phyloP scores from a whole-genome alignment of 1,284 basidiomycete genomes.

The Pseudomicrostroma phylloplanum region DNA sequence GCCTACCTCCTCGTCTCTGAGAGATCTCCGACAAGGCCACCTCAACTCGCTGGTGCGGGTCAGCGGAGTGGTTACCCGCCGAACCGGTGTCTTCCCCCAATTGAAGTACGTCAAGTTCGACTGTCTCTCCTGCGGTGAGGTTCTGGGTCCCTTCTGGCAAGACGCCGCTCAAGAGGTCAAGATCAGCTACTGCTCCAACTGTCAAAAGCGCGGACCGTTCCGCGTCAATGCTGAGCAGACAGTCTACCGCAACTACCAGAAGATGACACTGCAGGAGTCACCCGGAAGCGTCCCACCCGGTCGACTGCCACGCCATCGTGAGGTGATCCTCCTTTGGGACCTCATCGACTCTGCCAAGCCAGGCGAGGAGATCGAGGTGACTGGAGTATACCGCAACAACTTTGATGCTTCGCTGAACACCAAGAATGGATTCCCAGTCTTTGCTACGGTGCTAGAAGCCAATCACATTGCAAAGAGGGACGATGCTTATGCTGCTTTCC shows the following conservation, averaged over 20 bases:
- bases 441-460: slow-evolving; percentile 94
- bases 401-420: slow-evolving; percentile 96
- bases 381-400: slow-evolving; percentile 96
- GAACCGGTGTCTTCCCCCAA: slow-evolving; percentile 95
- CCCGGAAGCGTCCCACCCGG: slow-evolving; percentile 97
- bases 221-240: slow-evolving; percentile 97
- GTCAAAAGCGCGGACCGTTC: slow-evolving; percentile 90
- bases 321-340: slow-evolving; percentile 95
- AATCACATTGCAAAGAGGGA: slow-evolving; percentile 88
- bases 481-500: slow-evolving; percentile 83
- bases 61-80: slow-evolving; percentile 90
- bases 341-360: slow-evolving; percentile 96
- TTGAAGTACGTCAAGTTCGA: slow-evolving; percentile 99
- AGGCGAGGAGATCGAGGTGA: slow-evolving; percentile 88
- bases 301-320: slow-evolving; percentile 87
- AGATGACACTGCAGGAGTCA: slow-evolving; percentile 96
- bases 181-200: slow-evolving; percentile 78
- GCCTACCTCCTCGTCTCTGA: slow-evolving; percentile 78
- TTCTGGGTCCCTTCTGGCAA: slow-evolving; percentile 94
- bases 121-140: slow-evolving; percentile 72
- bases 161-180: slow-evolving; percentile 89
- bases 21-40: slow-evolving; percentile 84
- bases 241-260: slow-evolving; percentile 97
- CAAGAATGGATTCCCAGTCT: slow-evolving; percentile 98
- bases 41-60: slow-evolving; percentile 94